Conservation (phyloP, 1,139 yeast genomes). For the Geotrichum armillariae region DNA sequence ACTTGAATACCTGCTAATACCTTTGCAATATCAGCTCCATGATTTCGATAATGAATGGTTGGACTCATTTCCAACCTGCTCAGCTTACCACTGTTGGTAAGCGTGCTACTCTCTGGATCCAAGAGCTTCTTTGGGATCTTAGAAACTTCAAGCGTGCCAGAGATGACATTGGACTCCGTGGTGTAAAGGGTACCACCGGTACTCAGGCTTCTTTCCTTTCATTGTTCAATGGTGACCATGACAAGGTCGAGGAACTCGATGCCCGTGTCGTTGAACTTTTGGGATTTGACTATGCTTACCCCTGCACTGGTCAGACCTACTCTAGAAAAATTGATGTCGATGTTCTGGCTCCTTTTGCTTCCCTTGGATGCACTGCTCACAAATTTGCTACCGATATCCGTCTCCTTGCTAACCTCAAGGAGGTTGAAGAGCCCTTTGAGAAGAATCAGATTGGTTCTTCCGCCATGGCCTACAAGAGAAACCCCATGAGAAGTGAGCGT, state of each 20-base stretch:
- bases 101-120: slow-evolving; percentile 97
- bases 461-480: slow-evolving; percentile 99
- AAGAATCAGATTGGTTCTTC: slow-evolving; percentile 96
- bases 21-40: slow-evolving; percentile 93
- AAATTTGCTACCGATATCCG: slow-evolving; percentile 98
- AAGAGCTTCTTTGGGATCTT: slow-evolving; percentile 96
- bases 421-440: slow-evolving; percentile 97
- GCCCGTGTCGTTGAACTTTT: slow-evolving; percentile 87
- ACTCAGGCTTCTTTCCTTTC: slow-evolving; percentile 97
- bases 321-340: slow-evolving; percentile 97
- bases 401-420: slow-evolving; percentile 93
- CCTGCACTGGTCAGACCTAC: slow-evolving; percentile 98
- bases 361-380: slow-evolving; percentile 95
- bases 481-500: slow-evolving; percentile 99
- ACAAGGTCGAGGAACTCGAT: slow-evolving; percentile 90
- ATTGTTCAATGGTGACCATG: slow-evolving; percentile 94
- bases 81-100: slow-evolving; percentile 98
- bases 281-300: slow-evolving; percentile 93
- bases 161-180: slow-evolving; percentile 94
- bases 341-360: slow-evolving; percentile 86
- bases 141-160: slow-evolving; percentile 95
- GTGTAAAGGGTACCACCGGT: slow-evolving; percentile 99
- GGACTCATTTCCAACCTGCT: slow-evolving; percentile 99
- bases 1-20: slow-evolving; percentile 87
- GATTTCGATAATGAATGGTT: slow-evolving; percentile 97